Evolutionary conservation across 2,329 filamentous ascomycete species (phyloP), one percentile per base, ranked within the genome.

Genomic region (Amauroascus niger): DNA sequence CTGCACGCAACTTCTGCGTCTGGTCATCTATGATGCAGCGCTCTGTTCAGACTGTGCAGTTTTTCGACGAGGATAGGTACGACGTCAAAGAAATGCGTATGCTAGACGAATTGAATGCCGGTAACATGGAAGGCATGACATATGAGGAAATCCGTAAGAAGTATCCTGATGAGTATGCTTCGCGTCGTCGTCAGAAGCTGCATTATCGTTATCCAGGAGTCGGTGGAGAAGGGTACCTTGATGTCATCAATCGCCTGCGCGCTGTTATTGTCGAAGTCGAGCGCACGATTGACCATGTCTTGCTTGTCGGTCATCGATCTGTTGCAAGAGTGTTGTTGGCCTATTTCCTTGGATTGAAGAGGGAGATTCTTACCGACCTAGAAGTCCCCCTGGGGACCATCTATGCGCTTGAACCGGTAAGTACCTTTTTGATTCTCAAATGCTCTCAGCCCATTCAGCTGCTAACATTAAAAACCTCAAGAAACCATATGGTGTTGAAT

Each of bases 1-100:
- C 83, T 28, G 80, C 86, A 28, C 79, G 87, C 64, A 95, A 95
- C 66, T 97, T 96, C 67, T 98, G 93, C 68, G 88, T 98, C 14
- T 98, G 93, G 93, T 96, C 91, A 0, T 95, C 88, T 1, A 97
- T 97, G 91, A 80, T 98, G 58, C 85, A 87, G 66, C 86, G 93
- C 59, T 89, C 87, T 56, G 84, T 93, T 49, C 83, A 95, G 65
- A 94, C 90, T 0, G 89, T 86, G 0, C 83, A 93, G 59, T 86
- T 86, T 67, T 98, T 97, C 67, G 87, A 95, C 61, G 93, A 97
- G 59, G 91, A 97, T 20, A 88, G 95, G 52, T 95, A 91, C 67
- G 93, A 97, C 60, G 84, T 94, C 62, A 98, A 98, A 74, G 87
- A 95, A 61, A 95, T 91, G 88, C 87, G 90, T 64, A 95, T 95